Evolutionary conservation across 1,284 basidiomycete species (phyloP), one percentile per base, ranked within the genome.

Genomic region (Prillingera fragicola): DNA sequence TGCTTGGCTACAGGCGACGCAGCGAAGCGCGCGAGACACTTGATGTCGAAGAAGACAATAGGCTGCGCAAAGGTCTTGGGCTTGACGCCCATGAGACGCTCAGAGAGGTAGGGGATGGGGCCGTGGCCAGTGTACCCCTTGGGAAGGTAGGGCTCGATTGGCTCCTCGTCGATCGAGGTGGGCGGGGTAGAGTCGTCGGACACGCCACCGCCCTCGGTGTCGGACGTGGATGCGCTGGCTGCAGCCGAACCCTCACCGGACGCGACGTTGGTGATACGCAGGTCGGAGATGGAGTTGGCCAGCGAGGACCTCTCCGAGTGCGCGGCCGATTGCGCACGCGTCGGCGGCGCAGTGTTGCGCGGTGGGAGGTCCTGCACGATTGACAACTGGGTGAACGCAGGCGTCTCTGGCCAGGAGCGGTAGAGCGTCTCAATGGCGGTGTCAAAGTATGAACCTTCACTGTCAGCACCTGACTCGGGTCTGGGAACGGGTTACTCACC

Each of bases 321-420:
- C 1, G 41, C 35, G 12, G 28, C 21, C 13, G 52, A 53, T 15
- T 41, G 50, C 17, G 43, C 24, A 5, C 56, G 57, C 14, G 62
- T 63, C n/a, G 57, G 54, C 10, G 67, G 65, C 1, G 59, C 65
- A 8, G 65, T 64, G 27, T 56, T 56, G 15, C 69, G 56, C 19
- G 71, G 71, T 7, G 68, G 67, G 6, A 68, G 53, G 43, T 71
- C 70, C 45, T 73, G 70, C 4, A 72, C 60, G 41, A 73, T 61
- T n/a, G 63, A 59, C 26, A 72, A 50, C 23, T 69, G 62, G 7
- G 64, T 70, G 47, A 96, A 71, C 0, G 51, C 49, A 0, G 63
- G 56, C 1, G 48, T 55, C 10, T 56, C 59, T 15, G 64, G 66
- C 70, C 70, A 73, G 10, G 36, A 39, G 5, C 52, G 53, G 12